Evolutionary conservation across 2,329 filamentous ascomycete genomes (phyloP).

Genomic region (Epichloe coenophiala): DNA sequence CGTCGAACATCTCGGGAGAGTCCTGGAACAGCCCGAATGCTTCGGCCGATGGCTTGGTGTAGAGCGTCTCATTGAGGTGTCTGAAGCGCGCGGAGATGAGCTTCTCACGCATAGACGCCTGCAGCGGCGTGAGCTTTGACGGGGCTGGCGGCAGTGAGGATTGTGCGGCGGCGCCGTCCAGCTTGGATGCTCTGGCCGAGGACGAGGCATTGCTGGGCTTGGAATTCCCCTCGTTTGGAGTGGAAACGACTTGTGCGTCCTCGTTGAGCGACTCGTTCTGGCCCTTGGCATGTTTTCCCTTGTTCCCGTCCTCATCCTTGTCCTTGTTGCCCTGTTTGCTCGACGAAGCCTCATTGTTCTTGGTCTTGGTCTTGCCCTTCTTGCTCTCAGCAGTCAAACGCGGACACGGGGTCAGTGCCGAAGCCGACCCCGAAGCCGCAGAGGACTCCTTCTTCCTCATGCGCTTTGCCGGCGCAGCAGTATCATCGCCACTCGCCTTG

Average conservation of each 20-base stretch:
- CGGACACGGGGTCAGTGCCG: not conserved
- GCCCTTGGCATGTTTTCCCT: constrained; percentile 13
- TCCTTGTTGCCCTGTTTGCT: constrained; percentile 25
- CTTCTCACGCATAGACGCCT: constrained; percentile 89
- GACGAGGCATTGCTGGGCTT: constrained; percentile 4
- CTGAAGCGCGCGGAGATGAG: constrained; percentile 91
- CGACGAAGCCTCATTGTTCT: not conserved
- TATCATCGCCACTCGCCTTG: not conserved
- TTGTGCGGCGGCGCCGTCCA: constrained; percentile 11
- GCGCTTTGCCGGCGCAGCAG: constrained; percentile 2
- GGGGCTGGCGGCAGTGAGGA: constrained; percentile 28
- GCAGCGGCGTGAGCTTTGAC: constrained; percentile 72
- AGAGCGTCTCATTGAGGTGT: constrained; percentile 91
- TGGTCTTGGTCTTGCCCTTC: not conserved
- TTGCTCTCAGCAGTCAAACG: not conserved
- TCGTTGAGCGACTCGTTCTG: constrained; percentile 12
- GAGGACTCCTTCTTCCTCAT: not conserved
- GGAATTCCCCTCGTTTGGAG: constrained; percentile 7
- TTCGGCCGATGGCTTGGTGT: constrained; percentile 76
- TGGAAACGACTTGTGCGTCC: constrained; percentile 1
- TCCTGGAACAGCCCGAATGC: constrained; percentile 69
- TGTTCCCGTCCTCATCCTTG: constrained; percentile 22
- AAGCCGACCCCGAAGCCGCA: not conserved
- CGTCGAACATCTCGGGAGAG: constrained; percentile 84
- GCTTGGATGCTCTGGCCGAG: constrained; percentile 6